Percentiles rank a stretch among this genome's conserved stretches.
phyloP scores from a whole-genome alignment of 1,284 basidiomycete genomes.

The Boletus smithii region DNA sequence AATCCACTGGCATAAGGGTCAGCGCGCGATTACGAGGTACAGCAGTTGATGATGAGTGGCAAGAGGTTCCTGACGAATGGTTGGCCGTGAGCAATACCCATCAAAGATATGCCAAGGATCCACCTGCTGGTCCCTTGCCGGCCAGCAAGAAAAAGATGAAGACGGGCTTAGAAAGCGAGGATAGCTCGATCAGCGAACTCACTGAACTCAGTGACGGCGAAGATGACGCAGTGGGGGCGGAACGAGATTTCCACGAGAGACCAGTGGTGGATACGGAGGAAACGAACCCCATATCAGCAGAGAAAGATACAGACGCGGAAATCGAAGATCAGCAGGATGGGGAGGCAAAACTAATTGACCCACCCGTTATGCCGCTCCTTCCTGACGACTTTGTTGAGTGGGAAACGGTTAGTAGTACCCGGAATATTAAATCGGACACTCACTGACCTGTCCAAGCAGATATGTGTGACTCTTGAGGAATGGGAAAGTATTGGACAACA shows the following conservation, averaged over 20 bases:
- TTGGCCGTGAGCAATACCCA: conserved; percentile 36
- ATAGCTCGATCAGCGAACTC: conserved; percentile 59
- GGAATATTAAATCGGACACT: neutral
- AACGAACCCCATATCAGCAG: neutral
- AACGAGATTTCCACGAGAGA: conserved; percentile 10
- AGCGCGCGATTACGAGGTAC: conserved; percentile 64
- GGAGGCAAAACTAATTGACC: neutral
- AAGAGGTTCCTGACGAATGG: conserved; percentile 76
- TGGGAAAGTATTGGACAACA: conserved; percentile 74
- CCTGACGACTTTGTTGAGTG: conserved; percentile 70
- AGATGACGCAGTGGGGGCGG: conserved; percentile 13
- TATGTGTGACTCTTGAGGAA: conserved; percentile 75
- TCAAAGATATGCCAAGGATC: conserved; percentile 12
- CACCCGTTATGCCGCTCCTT: conserved; percentile 13
- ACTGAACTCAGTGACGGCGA: conserved; percentile 61
- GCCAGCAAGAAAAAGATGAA: conserved; percentile 29
- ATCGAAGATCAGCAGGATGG: conserved; percentile 4
- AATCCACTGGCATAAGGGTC: conserved; percentile 54
- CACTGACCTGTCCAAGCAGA: conserved; percentile 39
- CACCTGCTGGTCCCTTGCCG: conserved; percentile 9
- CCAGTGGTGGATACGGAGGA: conserved; percentile 5
- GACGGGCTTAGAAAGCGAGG: conserved; percentile 56
- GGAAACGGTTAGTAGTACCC: conserved; percentile 66
- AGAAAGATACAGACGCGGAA: neutral
- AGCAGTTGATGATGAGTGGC: conserved; percentile 60